Base-by-base conservation (phyloP, 805 yeast species). In the Cyberlindnera suaveolens region DNA sequence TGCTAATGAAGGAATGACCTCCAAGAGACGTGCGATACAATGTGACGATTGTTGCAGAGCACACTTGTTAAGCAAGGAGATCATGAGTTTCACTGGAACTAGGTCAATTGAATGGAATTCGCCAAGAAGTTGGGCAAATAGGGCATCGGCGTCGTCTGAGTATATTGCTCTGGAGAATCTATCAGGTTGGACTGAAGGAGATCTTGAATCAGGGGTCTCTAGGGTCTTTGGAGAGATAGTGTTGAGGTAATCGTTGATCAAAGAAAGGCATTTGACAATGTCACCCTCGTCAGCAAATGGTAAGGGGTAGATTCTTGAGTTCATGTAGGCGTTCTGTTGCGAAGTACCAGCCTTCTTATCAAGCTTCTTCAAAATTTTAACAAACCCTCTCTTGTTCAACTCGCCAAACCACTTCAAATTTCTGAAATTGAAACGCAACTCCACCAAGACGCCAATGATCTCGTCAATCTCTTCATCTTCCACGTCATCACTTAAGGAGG, bases 341-440 rank as follows among this genome's bases (percentile, higher is more conserved):
- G 63, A 61, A 0, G 85, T 76, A 6, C 85, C 84, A 23, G 76
- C 68, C 61, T 88, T 88, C 67, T 91, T 91, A 63, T 91, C 97
- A 53, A 90, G 71, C 57, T 90, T 90, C 66, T 90, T 90, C 57
- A 91, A 69, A 50, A 91, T 91, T 66, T 90, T 90, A 42, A 80
- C 75, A 53, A 89, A 85, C 0, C 96, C 98, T 47, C 95, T 79
- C 58, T 84, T 86, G 68, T 90, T 90, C 54, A 90, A 76, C 58
- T 91, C 97, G 19, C 95, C 95, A 61, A 77, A 90, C 96, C 97
- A 91, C 61, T 86, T 89, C 58, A 90, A 70, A 62, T 89, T 89
- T 44, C 96, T 72, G 48, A 85, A 77, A 46, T 79, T 78, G 15
- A 83, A 72, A 38, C 96, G 73, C 42, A 88, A 68, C 61, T 89